Conservation (phyloP, 2,329 filamentous ascomycete genomes). For the Penicillium sp. region DNA sequence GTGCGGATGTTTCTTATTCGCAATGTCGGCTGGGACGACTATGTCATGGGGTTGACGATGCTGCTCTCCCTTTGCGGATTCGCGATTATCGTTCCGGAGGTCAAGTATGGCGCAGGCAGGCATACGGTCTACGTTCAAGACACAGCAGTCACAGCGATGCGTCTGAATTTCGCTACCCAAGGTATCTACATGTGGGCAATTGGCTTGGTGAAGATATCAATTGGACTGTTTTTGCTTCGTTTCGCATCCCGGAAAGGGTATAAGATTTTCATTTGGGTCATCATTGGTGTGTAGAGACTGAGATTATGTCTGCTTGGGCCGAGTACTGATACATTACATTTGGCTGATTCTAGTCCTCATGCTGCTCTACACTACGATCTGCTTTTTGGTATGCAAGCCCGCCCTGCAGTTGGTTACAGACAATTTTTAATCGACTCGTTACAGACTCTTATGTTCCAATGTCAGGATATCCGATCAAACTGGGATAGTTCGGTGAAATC, state of each 20-base stretch:
- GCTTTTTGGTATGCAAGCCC: conserved; percentile 14
- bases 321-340: neutral
- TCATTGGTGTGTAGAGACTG: conserved; percentile 33
- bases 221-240: conserved; percentile 44
- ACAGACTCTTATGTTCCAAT: conserved; percentile 51
- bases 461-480: conserved; percentile 46
- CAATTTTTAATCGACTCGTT: neutral
- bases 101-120: conserved; percentile 47
- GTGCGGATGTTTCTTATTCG: conserved; percentile 24
- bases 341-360: conserved; percentile 14
- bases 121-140: conserved; percentile 47
- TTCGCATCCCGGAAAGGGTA: conserved; percentile 42
- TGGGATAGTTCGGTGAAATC: conserved; percentile 46
- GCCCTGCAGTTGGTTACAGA: neutral
- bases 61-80: conserved; percentile 39
- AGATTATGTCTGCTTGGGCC: conserved; percentile 22
- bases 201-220: conserved; percentile 45
- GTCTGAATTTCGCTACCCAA: conserved; percentile 48
- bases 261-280: conserved; percentile 36
- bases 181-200: conserved; percentile 46
- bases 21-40: conserved; percentile 24
- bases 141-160: conserved; percentile 39
- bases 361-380: conserved; percentile 19
- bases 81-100: conserved; percentile 43
- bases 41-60: conserved; percentile 21